Conservation (phyloP, 2,329 filamentous ascomycete species). For the Akanthomyces uredinophilus region DNA sequence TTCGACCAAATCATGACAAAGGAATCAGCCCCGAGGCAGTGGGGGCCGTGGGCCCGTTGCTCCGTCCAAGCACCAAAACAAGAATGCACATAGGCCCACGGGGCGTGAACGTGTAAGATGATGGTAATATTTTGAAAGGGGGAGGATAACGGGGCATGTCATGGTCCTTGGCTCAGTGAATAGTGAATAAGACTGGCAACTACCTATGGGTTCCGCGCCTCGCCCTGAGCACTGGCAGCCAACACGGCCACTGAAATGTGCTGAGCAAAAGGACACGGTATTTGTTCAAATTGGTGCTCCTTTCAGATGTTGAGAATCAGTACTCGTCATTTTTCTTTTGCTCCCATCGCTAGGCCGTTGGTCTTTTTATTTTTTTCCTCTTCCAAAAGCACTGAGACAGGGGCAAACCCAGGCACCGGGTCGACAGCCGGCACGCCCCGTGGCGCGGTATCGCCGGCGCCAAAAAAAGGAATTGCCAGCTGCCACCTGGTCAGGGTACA, state of each 20-base stretch:
- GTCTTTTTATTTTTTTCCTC: not conserved
- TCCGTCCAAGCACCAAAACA: slow-evolving; percentile 12
- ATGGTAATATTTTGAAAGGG: not conserved
- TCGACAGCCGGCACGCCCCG: slow-evolving; percentile 1
- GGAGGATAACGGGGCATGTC: not conserved
- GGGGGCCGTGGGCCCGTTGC: slow-evolving; percentile 2
- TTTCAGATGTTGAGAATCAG: not conserved
- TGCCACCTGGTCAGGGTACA: not conserved
- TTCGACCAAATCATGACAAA: not conserved
- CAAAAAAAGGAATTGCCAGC: not conserved
- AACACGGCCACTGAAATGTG: too few species aligned
- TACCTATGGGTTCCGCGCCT: too few species aligned
- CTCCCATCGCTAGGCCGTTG: too few species aligned
- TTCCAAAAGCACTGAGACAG: not conserved
- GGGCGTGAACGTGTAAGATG: slow-evolving; percentile 3
- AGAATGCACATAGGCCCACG: slow-evolving; percentile 3
- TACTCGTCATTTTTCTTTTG: not conserved
- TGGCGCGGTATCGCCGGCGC: not conserved
- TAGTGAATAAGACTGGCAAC: too few species aligned
- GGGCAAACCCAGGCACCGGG: not conserved
- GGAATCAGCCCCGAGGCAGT: not conserved
- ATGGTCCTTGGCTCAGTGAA: not conserved
- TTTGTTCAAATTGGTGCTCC: too few species aligned
- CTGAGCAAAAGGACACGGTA: not conserved
- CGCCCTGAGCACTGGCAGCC: too few species aligned